Conservation (phyloP, 441 rosid genomes). For the Omphalea diandra region DNA sequence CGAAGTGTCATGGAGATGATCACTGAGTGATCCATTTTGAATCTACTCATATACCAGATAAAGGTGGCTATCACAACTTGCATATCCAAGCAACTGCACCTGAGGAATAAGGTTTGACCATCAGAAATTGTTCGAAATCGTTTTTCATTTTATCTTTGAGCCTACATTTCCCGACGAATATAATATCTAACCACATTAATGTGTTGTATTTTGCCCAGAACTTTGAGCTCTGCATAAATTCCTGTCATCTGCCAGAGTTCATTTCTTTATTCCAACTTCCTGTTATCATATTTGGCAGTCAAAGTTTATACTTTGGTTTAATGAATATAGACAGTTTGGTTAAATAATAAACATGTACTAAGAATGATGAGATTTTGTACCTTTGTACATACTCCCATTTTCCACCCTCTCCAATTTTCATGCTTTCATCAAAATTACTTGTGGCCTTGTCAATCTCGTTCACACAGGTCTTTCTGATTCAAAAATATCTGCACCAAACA, state of each 20-base stretch:
- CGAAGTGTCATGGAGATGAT: conserved; percentile 37
- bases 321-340: neutral
- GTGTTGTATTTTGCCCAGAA: conserved; percentile 39
- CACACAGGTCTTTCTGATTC: conserved; percentile 30
- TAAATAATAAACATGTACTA: neutral
- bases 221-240: conserved; percentile 41
- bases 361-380: conserved; percentile 10
- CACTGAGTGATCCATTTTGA: conserved; percentile 36
- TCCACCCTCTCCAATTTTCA: conserved; percentile 40
- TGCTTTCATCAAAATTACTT: conserved; percentile 26
- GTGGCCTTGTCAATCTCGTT: conserved; percentile 36
- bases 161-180: neutral
- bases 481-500: conserved; percentile 21
- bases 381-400: conserved; percentile 36
- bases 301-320: neutral
- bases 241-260: conserved; percentile 31
- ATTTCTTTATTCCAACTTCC: conserved; percentile 45
- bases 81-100: conserved; percentile 45
- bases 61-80: conserved; percentile 32
- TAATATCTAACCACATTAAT: conserved; percentile 35
- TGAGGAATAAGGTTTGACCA: conserved; percentile 16
- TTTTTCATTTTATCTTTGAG: neutral
- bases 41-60: conserved; percentile 39
- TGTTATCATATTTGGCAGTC: conserved; percentile 10
- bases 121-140: neutral